Evolutionary conservation across 2,329 filamentous ascomycete genomes (phyloP), one percentile per base, ranked within the genome.

Genomic region (Hypoxylon sp.): DNA sequence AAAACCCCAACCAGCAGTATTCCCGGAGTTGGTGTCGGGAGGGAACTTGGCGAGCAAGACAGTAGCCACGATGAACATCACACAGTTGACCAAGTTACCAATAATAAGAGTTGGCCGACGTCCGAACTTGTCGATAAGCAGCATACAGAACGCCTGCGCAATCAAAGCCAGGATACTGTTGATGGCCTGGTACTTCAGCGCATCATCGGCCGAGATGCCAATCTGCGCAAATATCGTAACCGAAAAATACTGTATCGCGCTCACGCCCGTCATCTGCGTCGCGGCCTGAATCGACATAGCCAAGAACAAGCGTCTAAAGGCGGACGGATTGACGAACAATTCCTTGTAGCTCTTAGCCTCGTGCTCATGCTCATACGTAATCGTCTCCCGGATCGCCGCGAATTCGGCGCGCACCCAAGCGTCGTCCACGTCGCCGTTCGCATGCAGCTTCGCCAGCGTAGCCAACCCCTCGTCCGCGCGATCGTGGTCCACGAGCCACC

Each of bases 401-500:
- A 86, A 94, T 77, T 94, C 92, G 35, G 91, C 91, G 31, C 85
- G 86, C 0, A 94, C 92, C 88, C 89, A 94, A 1, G 88, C 59
- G 71, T 94, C 90, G 37, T 86, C 81, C 51, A 84, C 81, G 72
- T 94, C 80, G 59, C 92, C 92, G 66, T 92, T 84, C 1, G 91
- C 82, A 76, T 95, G 92, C 1, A 95, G 85, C 58, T 85, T 85
- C 0, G 91, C 91, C 0, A 95, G 84, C 0, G 90, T 92, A 52
- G 80, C 76, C 8, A 94, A 84, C 2, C 91, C 92, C 61, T 91
- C 80, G 0, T 92, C 90, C 22, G 84, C 77, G n/a, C 84, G 84
- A 64, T 88, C 88, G 71, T 94, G 86, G 73, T 92, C 91, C 74
- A 94, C 92, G 39, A 95, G 87, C 91, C 92, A 95, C 63, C 90